Evolutionary conservation across 2,329 filamentous ascomycete genomes (phyloP).

Genomic region (Colletotrichum tofieldiae): DNA sequence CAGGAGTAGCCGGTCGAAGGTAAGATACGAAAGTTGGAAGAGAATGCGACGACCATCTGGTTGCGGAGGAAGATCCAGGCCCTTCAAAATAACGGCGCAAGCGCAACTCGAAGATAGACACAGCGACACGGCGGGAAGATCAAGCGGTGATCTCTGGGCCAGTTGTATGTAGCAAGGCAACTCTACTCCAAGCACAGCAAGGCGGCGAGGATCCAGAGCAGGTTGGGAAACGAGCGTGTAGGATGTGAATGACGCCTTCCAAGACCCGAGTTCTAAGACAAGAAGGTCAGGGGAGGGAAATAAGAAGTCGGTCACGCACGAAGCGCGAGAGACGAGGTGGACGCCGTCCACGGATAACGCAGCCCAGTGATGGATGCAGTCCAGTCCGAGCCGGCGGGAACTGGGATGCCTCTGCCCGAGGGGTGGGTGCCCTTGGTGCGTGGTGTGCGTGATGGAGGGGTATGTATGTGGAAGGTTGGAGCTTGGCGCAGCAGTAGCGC

Average conservation of each 20-base stretch:
- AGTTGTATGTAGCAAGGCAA: conserved; percentile 7
- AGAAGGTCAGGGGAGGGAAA: conserved; percentile 30
- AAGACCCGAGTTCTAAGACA: conserved; percentile 35
- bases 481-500: conserved; percentile 42
- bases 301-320: conserved; percentile 42
- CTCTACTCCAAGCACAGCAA: not conserved
- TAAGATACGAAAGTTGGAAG: conserved; percentile 20
- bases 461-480: conserved; percentile 36
- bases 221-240: conserved; percentile 15
- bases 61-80: conserved; percentile 14
- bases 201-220: conserved; percentile 2
- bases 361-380: conserved; percentile 34
- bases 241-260: conserved; percentile 30
- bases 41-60: conserved; percentile 25
- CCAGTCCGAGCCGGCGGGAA: conserved; percentile 39
- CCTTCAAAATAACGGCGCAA: conserved; percentile 16
- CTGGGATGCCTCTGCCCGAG: conserved; percentile 40
- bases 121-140: not conserved
- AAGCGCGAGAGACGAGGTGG: conserved; percentile 30
- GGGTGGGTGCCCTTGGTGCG: conserved; percentile 33
- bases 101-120: conserved; percentile 7
- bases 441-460: conserved; percentile 30
- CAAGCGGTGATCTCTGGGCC: not conserved
- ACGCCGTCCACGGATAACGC: conserved; percentile 37
- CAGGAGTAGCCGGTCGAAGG: conserved; percentile 26